These are phyloP conservation scores for Dendrobium officinale DNA, from an alignment of 106 monocot species.

Conservation along the genomic window DNA sequence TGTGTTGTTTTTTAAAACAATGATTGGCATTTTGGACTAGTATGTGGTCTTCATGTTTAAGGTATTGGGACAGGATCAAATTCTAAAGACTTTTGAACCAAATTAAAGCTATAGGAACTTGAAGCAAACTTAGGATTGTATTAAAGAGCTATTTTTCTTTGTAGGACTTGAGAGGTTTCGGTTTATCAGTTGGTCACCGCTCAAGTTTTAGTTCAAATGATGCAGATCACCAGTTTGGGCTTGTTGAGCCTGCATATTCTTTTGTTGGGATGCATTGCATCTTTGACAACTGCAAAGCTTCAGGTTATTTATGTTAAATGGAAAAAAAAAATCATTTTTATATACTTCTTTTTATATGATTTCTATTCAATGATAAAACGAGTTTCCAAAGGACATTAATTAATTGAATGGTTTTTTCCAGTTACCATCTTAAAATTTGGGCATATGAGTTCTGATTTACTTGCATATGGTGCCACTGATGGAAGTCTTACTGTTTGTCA, in stretches of 20 bases:
- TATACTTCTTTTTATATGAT: background rate
- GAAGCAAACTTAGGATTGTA: background rate
- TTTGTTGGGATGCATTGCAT: constrained; percentile 98
- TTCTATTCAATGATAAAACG: background rate
- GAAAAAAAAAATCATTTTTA: constrained; percentile 1
- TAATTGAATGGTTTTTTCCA: constrained; percentile 15
- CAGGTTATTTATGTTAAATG: constrained; percentile 43
- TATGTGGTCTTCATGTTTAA: background rate
- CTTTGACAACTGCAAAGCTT: constrained; percentile 90
- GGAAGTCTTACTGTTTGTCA: constrained; percentile 78
- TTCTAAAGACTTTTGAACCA: background rate
- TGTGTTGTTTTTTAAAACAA: background rate
- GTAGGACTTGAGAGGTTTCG: constrained; percentile 65
- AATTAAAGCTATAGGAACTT: background rate
- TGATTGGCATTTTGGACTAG: background rate
- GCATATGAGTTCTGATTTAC: constrained; percentile 87
- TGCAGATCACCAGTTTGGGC: constrained; percentile 42
- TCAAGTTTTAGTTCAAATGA: constrained; percentile 63
- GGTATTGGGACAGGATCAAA: background rate
- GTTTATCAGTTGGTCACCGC: constrained; percentile 29
- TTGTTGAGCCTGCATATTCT: constrained; percentile 83
- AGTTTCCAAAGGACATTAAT: background rate
- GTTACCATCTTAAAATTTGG: constrained; percentile 94
- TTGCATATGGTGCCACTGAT: constrained; percentile 92
- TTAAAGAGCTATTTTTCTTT: background rate